Evolutionary conservation across 345 rosid genomes (phyloP).

Genomic region (Populus nigra): DNA sequence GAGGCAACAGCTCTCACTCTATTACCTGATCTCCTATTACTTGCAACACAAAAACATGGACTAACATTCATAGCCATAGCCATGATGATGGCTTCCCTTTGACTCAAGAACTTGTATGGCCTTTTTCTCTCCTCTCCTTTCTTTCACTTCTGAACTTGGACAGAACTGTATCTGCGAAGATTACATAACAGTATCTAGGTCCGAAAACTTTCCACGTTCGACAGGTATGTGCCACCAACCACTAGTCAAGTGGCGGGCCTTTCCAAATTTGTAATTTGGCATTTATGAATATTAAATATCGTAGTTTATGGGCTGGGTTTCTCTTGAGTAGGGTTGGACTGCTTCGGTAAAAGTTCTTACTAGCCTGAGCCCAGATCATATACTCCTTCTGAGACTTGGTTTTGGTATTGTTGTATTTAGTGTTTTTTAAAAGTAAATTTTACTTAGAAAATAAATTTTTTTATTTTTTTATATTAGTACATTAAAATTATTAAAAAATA

Average conservation of each 20-base stretch:
- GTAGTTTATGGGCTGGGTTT: not conserved
- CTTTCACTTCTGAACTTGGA: not conserved
- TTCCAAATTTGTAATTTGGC: not conserved
- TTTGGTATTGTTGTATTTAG: too few species aligned
- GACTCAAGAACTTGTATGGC: not conserved
- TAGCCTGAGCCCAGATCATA: not conserved
- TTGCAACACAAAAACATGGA: conserved; percentile 31
- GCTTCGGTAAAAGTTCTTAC: not conserved
- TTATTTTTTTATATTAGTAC: fast-evolving
- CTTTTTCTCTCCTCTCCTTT: not conserved
- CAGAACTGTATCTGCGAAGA: not conserved
- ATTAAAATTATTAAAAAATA: too few species aligned
- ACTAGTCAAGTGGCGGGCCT: not conserved
- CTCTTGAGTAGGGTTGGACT: not conserved
- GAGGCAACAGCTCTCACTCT: conserved; percentile 53
- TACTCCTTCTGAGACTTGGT: not conserved
- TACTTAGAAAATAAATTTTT: too few species aligned
- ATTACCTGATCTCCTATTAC: conserved; percentile 12
- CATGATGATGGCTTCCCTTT: not conserved
- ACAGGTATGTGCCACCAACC: not conserved
- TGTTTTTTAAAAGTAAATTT: too few species aligned
- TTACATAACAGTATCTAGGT: not conserved
- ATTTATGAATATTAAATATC: too few species aligned
- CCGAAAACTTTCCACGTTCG: conserved; percentile 3
- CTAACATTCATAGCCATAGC: conserved; percentile 45